Evolutionary conservation across 1,284 basidiomycete genomes (phyloP), one percentile per base, ranked within the genome.

Genomic region (Ganoderma lucidum): DNA sequence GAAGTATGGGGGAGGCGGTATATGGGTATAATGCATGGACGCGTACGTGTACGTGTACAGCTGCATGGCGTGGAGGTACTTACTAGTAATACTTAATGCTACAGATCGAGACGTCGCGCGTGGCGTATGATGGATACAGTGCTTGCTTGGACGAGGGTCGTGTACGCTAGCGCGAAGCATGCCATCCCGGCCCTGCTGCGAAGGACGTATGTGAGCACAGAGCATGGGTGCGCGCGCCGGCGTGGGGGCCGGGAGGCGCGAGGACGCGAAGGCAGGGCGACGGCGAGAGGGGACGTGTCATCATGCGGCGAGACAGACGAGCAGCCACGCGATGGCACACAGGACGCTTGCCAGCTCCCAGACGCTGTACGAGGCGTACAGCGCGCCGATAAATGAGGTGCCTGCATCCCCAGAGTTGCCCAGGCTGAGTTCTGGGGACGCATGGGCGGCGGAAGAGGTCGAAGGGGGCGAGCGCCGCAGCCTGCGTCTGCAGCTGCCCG

Each of bases 261-360:
- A 19, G 39, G 39, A 28, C 6, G 60, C 10, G 60, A 30, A 41
- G 28, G 14, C 55, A 58, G 55, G 45, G 44, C 62, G 62, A 19
- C 51, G 6, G 14, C 6, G 53, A 35, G 53, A 51, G 23, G 23
- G 2, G 48, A 51, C 30, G 15, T 30, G 19, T 19, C 15, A 63
- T 61, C 65, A 73, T 44, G 71, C 67, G 28, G 62, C 62, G 48
- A 73, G 68, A 60, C 70, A 73, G 37, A 73, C 70, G 23, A 73
- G 56, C 53, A 73, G 48, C 72, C 72, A 73, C 14, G 66, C 72
- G 30, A 73, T 59, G 23, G 70, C 72, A 41, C 68, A 70, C 15
- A 63, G 30, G 1, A 73, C 62, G 65, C 72, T 71, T 37, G 66
- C 70, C 45, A 71, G 70, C 61, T 73, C 72, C 72, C 70, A 73